These are phyloP conservation scores for Bolboschoenoplectus hybrid DNA, from an alignment of 202 grass and related monocot genomes.

Conservation along the genomic window DNA sequence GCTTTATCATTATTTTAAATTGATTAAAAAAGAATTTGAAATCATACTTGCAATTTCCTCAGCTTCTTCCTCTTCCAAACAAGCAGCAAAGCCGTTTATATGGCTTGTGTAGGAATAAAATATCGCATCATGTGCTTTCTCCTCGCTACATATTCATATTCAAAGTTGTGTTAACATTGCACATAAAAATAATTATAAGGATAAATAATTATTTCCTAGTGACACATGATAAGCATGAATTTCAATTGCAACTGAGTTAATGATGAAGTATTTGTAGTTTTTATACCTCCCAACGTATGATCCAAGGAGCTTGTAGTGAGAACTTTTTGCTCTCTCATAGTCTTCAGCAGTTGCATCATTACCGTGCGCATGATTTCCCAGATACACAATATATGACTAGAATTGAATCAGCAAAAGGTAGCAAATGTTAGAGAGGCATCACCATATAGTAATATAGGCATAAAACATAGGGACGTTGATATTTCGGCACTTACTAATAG, in stretches of 20 bases:
- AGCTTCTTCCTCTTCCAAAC: conserved; percentile 56
- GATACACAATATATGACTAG: conserved; percentile 21
- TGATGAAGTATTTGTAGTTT: neutral
- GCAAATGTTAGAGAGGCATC: neutral
- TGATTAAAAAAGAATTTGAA: neutral
- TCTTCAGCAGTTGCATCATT: conserved; percentile 1
- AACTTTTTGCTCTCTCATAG: neutral
- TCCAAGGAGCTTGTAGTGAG: conserved; percentile 9
- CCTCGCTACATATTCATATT: conserved; percentile 38
- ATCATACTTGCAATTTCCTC: conserved; percentile 53
- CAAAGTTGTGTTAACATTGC: neutral
- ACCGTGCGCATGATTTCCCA: conserved; percentile 14
- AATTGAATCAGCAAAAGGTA: conserved; percentile 3
- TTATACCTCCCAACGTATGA: conserved; percentile 18
- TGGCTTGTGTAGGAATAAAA: conserved; percentile 83
- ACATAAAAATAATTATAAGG: no score
- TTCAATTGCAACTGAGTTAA: neutral
- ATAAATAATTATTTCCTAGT: neutral
- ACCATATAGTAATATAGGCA: neutral
- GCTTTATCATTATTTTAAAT: neutral
- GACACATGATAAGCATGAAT: neutral
- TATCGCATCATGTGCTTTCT: conserved; percentile 52
- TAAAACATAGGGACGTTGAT: neutral
- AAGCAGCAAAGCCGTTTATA: conserved; percentile 83
- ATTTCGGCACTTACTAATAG: neutral